Evolutionary conservation across 2,329 filamentous ascomycete genomes (phyloP), one percentile per base, ranked within the genome.

Genomic region (Diaporthe australafricana): DNA sequence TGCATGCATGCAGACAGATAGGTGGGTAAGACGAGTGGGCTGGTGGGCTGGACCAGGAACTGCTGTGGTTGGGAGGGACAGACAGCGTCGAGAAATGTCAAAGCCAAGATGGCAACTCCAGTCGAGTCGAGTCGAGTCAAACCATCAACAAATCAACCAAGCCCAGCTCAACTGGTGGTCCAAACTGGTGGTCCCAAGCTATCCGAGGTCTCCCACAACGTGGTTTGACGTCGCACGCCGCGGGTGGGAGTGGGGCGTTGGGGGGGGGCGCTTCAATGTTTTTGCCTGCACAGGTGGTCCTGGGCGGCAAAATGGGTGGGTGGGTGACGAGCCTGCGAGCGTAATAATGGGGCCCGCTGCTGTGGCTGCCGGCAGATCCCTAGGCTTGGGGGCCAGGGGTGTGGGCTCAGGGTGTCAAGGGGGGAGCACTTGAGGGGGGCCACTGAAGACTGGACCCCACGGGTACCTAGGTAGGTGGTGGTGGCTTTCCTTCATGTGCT

Each of bases 181-280:
- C 60, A 65, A 45, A 30, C 40, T 35, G 38, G 20, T 42, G 35
- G 22, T 60, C 1, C 25, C 40, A 20, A n/a, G 8, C 32, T 20
- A 42, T 63, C 60, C 38, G 60, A 65, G 60, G 60, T 65, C 60
- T 50, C 60, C 60, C 27, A 50, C 60, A 50, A 50, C 45, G 60
- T 65, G 60, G 60, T 50, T 65, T 65, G 60, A 65, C 42, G 60
- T 65, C 60, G 60, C 45, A 65, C 30, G 45, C 30, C 60, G 60
- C 30, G 60, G 45, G 17, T 50, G 45, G 40, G 27, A 35, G 56
- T 35, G 40, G 57, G 57, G 9, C 25, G 57, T 47, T 47, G 57
- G 27, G 17, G 57, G 25, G 32, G n/a, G n/a, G 12, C 12, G 57
- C 32, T 35, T 35, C 32, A 35, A 35, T n/a, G n/a, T n/a, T n/a